Percentiles rank a stretch among this genome's conserved stretches.
These are phyloP conservation scores for Eucalyptus pauciflora DNA, from an alignment of 345 rosid species.

Conservation along the genomic window DNA sequence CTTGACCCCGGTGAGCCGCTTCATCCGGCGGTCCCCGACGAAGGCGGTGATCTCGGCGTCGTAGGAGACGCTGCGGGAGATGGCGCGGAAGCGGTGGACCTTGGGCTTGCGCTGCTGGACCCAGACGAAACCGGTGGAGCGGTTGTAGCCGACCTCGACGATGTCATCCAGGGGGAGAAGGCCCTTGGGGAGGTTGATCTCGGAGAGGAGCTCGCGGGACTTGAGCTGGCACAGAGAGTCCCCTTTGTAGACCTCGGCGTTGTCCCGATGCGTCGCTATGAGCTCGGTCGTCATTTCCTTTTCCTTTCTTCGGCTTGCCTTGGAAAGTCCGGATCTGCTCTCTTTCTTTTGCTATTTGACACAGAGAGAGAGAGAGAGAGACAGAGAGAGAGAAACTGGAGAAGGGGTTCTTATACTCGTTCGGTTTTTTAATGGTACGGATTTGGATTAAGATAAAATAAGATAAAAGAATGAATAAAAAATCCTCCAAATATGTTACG, in stretches of 20 bases:
- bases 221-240: constrained; percentile 23
- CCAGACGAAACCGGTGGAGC: constrained; percentile 17
- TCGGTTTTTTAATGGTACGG: neutral
- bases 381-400: neutral
- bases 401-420: neutral
- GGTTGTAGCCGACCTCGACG: constrained; percentile 11
- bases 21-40: constrained; percentile 4
- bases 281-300: neutral
- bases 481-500: neutral
- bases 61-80: constrained; percentile 6
- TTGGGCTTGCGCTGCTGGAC: constrained; percentile 6
- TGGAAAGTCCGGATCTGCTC: neutral
- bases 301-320: neutral
- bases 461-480: neutral
- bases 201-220: constrained; percentile 3
- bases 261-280: constrained; percentile 1
- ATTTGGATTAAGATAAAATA: neutral
- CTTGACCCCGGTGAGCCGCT: constrained; percentile 11
- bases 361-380: neutral
- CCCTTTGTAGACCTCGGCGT: constrained; percentile 19
- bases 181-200: constrained; percentile 15
- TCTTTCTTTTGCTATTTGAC: neutral
- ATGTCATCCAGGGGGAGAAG: constrained; percentile 10
- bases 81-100: constrained; percentile 10
- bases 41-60: constrained; percentile 12